Evolutionary conservation across 2,329 filamentous ascomycete species (phyloP).

Genomic region (Ilyonectria sp.): DNA sequence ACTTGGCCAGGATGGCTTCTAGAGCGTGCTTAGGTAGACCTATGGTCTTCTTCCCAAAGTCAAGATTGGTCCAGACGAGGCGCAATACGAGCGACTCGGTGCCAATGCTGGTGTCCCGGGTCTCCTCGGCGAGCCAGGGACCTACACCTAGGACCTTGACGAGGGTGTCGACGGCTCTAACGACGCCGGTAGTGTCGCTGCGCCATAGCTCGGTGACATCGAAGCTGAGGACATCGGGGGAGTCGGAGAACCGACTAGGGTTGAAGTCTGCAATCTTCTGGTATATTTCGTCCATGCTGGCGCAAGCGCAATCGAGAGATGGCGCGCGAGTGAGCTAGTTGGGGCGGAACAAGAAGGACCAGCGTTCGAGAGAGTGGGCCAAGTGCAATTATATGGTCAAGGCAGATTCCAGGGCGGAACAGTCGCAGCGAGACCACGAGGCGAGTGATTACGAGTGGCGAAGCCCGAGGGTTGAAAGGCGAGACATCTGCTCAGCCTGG

Average conservation of each 20-base stretch:
- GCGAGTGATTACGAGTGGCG: too few species aligned
- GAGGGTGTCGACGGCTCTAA: conserved; percentile 28
- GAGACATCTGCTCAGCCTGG: background rate
- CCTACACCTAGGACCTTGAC: conserved; percentile 26
- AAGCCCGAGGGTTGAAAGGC: background rate
- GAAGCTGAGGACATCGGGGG: conserved; percentile 39
- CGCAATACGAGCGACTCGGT: conserved; percentile 49
- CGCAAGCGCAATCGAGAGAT: background rate
- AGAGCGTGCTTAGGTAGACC: conserved; percentile 43
- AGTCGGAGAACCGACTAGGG: conserved; percentile 36
- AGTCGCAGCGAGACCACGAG: background rate
- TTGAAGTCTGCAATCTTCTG: conserved; percentile 48
- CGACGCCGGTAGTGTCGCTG: conserved; percentile 36
- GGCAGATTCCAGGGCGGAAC: background rate
- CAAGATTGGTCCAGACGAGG: conserved; percentile 48
- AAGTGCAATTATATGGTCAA: background rate
- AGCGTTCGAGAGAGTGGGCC: background rate
- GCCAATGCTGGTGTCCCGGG: conserved; percentile 18
- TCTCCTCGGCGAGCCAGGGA: conserved; percentile 46
- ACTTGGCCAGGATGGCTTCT: conserved; percentile 43
- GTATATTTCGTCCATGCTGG: conserved; percentile 52
- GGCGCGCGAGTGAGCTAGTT: background rate
- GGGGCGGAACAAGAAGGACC: background rate
- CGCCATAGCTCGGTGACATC: conserved; percentile 51
- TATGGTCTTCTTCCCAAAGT: conserved; percentile 41